A percentile compares a stretch with the other conserved stretches of the same genome.
phyloP scores from a whole-genome alignment of 805 yeast species.

The Spathaspora sp. region DNA sequence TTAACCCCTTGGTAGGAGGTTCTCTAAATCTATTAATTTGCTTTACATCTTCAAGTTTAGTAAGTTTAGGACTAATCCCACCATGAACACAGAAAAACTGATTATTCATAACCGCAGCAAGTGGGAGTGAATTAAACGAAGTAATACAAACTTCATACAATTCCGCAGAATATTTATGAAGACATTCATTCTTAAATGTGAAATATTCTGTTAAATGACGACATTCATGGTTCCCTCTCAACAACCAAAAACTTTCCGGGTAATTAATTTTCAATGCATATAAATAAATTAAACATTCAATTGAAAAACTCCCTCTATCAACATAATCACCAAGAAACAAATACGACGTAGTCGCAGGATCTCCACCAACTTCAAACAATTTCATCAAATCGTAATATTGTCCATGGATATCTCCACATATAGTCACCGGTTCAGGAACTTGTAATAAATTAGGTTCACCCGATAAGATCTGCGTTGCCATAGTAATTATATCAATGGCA shows the following conservation, averaged over 20 bases:
- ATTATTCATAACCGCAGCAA: slow-evolving; percentile 89
- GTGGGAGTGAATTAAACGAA: slow-evolving; percentile 83
- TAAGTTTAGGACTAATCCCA: slow-evolving; percentile 85
- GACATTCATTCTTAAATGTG: slow-evolving; percentile 87
- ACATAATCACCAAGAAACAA: slow-evolving; percentile 92
- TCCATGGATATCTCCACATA: slow-evolving; percentile 98
- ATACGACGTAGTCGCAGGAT: slow-evolving; percentile 72
- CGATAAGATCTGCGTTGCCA: slow-evolving; percentile 60
- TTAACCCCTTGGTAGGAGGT: slow-evolving; percentile 89
- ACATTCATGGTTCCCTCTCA: slow-evolving; percentile 95
- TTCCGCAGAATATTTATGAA: slow-evolving; percentile 66
- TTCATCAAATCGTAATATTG: slow-evolving; percentile 89
- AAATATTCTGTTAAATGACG: slow-evolving; percentile 90
- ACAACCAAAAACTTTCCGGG: slow-evolving; percentile 71
- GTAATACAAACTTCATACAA: slow-evolving; percentile 71
- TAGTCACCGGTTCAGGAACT: slow-evolving; percentile 90
- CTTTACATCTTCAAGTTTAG: slow-evolving; percentile 63
- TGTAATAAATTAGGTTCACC: slow-evolving; percentile 75
- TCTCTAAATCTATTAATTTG: slow-evolving; percentile 78
- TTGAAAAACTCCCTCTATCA: slow-evolving; percentile 88
- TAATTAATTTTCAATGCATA: slow-evolving; percentile 76
- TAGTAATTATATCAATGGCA: slow-evolving; percentile 58
- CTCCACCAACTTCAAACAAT: slow-evolving; percentile 90
- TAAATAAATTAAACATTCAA: slow-evolving; percentile 74
- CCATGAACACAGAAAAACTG: slow-evolving; percentile 97